Conservation (phyloP, 1,139 yeast species). For the Pichia sp. region DNA sequence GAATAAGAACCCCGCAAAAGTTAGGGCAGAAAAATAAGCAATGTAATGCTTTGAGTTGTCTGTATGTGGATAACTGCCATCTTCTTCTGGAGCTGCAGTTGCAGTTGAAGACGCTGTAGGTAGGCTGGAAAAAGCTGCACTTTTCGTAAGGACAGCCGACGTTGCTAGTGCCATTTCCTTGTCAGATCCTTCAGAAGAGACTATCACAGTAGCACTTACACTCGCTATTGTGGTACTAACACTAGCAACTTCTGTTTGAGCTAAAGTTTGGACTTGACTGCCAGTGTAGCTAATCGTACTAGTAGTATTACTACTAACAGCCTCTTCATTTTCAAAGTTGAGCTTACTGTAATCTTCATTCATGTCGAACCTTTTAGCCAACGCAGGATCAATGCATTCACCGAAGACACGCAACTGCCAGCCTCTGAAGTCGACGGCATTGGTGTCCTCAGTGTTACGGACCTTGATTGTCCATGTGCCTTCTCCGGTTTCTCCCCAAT, state of each 20-base stretch:
- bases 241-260: neutral
- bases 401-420: slow-evolving; percentile 88
- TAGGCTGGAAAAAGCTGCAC: neutral
- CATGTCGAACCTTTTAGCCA: slow-evolving; percentile 47
- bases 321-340: slow-evolving; percentile 24
- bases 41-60: slow-evolving; percentile 31
- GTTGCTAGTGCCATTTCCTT: neutral
- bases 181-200: neutral
- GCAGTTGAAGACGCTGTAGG: neutral
- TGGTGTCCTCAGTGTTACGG: slow-evolving; percentile 38
- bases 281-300: neutral
- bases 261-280: neutral
- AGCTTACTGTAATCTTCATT: slow-evolving; percentile 41
- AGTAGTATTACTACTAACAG: neutral
- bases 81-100: slow-evolving; percentile 22
- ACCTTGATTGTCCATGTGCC: slow-evolving; percentile 85
- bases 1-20: slow-evolving; percentile 55
- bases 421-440: slow-evolving; percentile 46
- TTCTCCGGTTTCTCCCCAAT: slow-evolving; percentile 85
- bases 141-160: neutral
- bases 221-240: neutral
- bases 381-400: slow-evolving; percentile 58
- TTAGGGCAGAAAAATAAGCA: slow-evolving; percentile 52
- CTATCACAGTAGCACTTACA: neutral
- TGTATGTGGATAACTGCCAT: slow-evolving; percentile 19